Conservation (phyloP, 257 asterid species). For the Orobanche coerulescens region DNA sequence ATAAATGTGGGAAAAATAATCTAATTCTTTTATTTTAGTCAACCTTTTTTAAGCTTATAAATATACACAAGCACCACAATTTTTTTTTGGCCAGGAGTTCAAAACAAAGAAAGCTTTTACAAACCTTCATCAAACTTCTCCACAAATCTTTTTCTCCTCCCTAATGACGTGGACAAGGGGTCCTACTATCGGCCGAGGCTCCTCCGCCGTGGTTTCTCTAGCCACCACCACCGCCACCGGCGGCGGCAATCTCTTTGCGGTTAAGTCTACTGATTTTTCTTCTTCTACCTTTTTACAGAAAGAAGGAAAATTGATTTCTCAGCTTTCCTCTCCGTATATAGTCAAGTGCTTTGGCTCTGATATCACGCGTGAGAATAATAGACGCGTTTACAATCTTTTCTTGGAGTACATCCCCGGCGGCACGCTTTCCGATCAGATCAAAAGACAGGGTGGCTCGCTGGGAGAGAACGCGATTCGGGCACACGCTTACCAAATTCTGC, state of each 20-base stretch:
- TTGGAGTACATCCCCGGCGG: slow-evolving; percentile 74
- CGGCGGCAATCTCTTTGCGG: slow-evolving; percentile 56
- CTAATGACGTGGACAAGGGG: slow-evolving; percentile 75
- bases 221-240: slow-evolving; percentile 36
- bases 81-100: neutral
- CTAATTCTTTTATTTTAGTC: neutral
- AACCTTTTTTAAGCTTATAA: slow-evolving; percentile 10
- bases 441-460: slow-evolving; percentile 40
- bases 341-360: slow-evolving; percentile 55
- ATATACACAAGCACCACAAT: neutral
- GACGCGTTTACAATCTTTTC: slow-evolving; percentile 42
- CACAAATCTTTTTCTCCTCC: neutral
- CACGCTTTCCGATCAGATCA: slow-evolving; percentile 52
- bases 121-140: neutral
- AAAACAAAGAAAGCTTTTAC: neutral
- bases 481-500: slow-evolving; percentile 35
- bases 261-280: slow-evolving; percentile 48
- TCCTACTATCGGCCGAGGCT: slow-evolving; percentile 66
- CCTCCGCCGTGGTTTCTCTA: slow-evolving; percentile 62
- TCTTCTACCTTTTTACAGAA: slow-evolving; percentile 36
- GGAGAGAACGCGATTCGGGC: slow-evolving; percentile 32
- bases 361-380: slow-evolving; percentile 21
- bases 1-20: slow-evolving; percentile 5
- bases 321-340: slow-evolving; percentile 50
- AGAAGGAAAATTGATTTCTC: slow-evolving; percentile 48